These are phyloP conservation scores for Torulaspora maleeae DNA, from an alignment of 805 yeast species.

Conservation along the genomic window DNA sequence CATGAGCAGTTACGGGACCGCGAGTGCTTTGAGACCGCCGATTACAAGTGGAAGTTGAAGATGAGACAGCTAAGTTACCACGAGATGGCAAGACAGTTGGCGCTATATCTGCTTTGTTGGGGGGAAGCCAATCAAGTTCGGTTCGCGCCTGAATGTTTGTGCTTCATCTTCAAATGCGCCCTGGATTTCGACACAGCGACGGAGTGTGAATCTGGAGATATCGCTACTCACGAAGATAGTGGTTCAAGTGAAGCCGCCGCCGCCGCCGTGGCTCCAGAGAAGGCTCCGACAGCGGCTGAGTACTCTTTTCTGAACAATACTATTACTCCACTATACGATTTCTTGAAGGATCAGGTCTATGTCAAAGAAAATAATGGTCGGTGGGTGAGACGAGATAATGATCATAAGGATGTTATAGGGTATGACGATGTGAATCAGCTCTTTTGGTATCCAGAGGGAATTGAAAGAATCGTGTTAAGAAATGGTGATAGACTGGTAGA, in stretches of 20 bases:
- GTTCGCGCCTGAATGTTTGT: slow-evolving; percentile 84
- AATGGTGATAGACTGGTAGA: slow-evolving; percentile 49
- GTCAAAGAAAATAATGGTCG: slow-evolving; percentile 44
- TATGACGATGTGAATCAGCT: slow-evolving; percentile 87
- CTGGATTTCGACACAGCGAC: slow-evolving; percentile 60
- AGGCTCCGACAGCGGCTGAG: slow-evolving; percentile 39
- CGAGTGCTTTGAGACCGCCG: slow-evolving; percentile 66
- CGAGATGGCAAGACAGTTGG: slow-evolving; percentile 64
- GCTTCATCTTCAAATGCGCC: slow-evolving; percentile 80
- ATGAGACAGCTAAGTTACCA: slow-evolving; percentile 52
- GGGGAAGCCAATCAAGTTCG: slow-evolving; percentile 85
- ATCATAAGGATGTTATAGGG: slow-evolving; percentile 69
- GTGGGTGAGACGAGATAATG: slow-evolving; percentile 60
- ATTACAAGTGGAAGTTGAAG: slow-evolving; percentile 68
- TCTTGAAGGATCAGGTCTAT: slow-evolving; percentile 64
- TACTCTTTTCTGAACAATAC: slow-evolving; percentile 57
- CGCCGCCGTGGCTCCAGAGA: neutral
- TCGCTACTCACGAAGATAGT: slow-evolving; percentile 1
- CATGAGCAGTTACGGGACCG: slow-evolving; percentile 66
- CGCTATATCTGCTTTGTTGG: slow-evolving; percentile 74
- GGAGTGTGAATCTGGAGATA: slow-evolving; percentile 16
- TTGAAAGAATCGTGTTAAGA: slow-evolving; percentile 49
- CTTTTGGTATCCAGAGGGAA: slow-evolving; percentile 75
- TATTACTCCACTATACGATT: slow-evolving; percentile 70
- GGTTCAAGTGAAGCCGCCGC: neutral